Percentiles rank a stretch among this genome's conserved stretches.
Conservation (phyloP, 1,139 yeast genomes). For the Candida dubliniensis region DNA sequence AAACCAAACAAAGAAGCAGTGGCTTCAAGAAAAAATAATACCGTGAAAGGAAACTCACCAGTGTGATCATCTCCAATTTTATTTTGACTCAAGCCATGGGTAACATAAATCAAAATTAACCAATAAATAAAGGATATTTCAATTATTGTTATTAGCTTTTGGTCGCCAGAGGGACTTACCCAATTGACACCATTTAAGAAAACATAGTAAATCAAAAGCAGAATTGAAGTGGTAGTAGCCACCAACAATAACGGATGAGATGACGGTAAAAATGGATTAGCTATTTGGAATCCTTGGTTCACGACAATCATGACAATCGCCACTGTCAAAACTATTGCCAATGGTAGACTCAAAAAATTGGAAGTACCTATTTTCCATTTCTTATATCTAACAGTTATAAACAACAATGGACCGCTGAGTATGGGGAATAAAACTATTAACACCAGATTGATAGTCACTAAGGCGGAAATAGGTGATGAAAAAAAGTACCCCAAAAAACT, state of each 20-base stretch:
- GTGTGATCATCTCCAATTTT: slow-evolving; percentile 49
- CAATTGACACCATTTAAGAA: slow-evolving; percentile 48
- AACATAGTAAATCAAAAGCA: slow-evolving; percentile 55
- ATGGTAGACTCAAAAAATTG: slow-evolving; percentile 54
- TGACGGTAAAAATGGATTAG: slow-evolving; percentile 61
- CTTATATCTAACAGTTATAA: slow-evolving; percentile 46
- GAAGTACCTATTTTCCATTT: slow-evolving; percentile 50
- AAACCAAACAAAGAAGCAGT: slow-evolving; percentile 57
- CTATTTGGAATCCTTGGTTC: slow-evolving; percentile 27
- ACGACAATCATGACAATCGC: slow-evolving; percentile 18
- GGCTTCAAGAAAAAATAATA: slow-evolving; percentile 53
- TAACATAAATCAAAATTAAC: slow-evolving; percentile 47
- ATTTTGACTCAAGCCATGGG: slow-evolving; percentile 48
- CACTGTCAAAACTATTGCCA: slow-evolving; percentile 40
- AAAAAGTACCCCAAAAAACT: slow-evolving; percentile 63
- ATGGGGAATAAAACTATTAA: slow-evolving; percentile 58
- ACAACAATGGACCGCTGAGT: slow-evolving; percentile 45
- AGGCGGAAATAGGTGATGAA: slow-evolving; percentile 47
- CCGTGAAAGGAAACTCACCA: slow-evolving; percentile 57
- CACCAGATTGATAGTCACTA: slow-evolving; percentile 50
- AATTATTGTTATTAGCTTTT: slow-evolving; percentile 64
- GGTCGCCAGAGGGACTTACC: slow-evolving; percentile 60
- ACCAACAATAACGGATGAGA: slow-evolving; percentile 44
- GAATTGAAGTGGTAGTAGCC: slow-evolving; percentile 45
- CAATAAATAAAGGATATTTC: slow-evolving; percentile 59